Evolutionary conservation across 805 yeast genomes (phyloP).

Genomic region (Diddensiella santjacobensis): DNA sequence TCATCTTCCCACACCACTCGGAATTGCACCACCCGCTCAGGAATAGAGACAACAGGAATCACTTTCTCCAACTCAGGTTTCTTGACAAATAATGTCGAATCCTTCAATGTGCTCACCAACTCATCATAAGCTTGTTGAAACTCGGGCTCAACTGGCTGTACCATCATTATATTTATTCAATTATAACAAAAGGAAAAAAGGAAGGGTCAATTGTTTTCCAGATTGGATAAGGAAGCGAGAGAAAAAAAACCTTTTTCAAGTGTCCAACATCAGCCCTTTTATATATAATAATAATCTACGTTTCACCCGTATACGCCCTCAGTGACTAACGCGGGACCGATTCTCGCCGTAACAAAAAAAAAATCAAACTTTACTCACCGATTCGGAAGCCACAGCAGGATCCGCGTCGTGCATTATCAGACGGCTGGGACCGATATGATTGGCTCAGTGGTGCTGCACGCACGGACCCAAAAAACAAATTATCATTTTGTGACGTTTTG

Average conservation of each 20-base stretch:
- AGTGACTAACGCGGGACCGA: no score
- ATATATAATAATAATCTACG: no score
- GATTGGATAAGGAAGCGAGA: no score
- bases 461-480: no score
- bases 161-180: background rate
- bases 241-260: no score
- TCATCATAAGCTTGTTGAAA: conserved; percentile 98
- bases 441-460: conserved; percentile 4
- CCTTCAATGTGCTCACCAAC: conserved; percentile 80
- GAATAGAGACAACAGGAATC: conserved; percentile 84
- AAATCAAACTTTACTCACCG: background rate
- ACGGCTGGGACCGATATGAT: background rate
- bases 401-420: conserved; percentile 5
- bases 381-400: background rate
- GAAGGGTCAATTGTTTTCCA: no score
- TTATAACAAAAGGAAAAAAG: no score
- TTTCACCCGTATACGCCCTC: no score
- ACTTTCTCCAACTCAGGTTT: conserved; percentile 88
- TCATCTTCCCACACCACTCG: conserved; percentile 98
- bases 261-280: no score
- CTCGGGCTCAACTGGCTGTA: conserved; percentile 85
- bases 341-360: background rate
- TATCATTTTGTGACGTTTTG: no score
- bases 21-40: conserved; percentile 95
- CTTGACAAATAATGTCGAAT: conserved; percentile 83